Conservation (phyloP, 371 early-diverging fungal genomes). For the Apophysomyces ossiformis region DNA sequence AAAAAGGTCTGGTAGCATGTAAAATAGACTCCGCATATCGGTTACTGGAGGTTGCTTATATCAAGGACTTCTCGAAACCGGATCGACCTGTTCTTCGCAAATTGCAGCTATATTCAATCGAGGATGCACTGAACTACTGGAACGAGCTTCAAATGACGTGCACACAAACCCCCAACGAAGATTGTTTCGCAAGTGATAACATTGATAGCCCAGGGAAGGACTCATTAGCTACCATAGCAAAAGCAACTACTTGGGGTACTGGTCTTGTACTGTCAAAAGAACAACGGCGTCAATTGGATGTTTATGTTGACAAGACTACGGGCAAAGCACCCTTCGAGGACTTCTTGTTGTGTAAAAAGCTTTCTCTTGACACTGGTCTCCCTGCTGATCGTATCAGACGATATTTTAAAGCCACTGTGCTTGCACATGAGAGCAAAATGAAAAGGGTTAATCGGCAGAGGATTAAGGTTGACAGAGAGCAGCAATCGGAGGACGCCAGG, state of each 20-base stretch:
- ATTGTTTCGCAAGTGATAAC: neutral
- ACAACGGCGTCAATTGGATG: constrained; percentile 19
- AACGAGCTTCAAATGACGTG: constrained; percentile 26
- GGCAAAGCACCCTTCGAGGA: constrained; percentile 22
- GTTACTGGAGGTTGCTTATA: constrained; percentile 3
- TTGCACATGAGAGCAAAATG: constrained; percentile 12
- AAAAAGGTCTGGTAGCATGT: neutral
- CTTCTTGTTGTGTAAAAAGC: constrained; percentile 9
- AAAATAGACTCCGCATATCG: neutral
- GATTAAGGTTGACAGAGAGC: neutral
- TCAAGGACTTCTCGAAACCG: constrained; percentile 17
- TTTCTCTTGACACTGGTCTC: constrained; percentile 18
- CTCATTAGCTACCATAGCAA: constrained; percentile 12
- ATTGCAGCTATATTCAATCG: constrained; percentile 5
- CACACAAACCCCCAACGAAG: constrained; percentile 12
- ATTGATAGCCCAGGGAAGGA: neutral
- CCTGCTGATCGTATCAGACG: constrained; percentile 20
- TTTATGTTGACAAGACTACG: constrained; percentile 9
- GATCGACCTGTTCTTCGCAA: constrained; percentile 18
- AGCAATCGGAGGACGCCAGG: neutral
- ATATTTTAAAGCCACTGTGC: constrained; percentile 19
- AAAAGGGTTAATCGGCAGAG: neutral
- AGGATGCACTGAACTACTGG: constrained; percentile 22
- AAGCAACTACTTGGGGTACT: constrained; percentile 21
- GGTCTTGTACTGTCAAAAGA: constrained; percentile 10